Evolutionary conservation across 257 asterid species (phyloP), one percentile per base, ranked within the genome.

Genomic region (Solanum rostratum): DNA sequence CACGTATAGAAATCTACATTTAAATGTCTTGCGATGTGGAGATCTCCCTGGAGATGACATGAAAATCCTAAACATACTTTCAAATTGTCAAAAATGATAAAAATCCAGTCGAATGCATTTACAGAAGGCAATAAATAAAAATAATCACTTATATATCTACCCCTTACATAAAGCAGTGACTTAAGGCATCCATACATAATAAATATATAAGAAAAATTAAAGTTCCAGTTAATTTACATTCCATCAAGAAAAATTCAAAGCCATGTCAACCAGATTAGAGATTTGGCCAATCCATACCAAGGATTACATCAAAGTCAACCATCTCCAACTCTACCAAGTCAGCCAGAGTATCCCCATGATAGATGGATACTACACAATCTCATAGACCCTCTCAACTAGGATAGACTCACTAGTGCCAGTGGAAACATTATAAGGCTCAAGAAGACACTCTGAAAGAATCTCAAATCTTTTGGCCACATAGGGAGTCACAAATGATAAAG

Each of bases 211-310:
- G 53, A 70, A 70, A 10, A 39, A 33, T 33, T 33, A 33, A 33
- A 2, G 37, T 33, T 33, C 3, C 18, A 27, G 7, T 22, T 22
- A 33, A 22, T 59, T 11, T 62, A 27, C 41, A 22, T 30, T 59
- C 27, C 41, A 63, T 63, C 6, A 27, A 13, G 74, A 22, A 66
- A 78, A 41, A 52, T 59, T 66, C 87, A n/a, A 90, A 52, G 83
- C 87, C 85, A 86, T 74, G 84, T 88, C 84, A 86, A 83, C 73
- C 55, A 80, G 54, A 68, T 84, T 82, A 81, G 88, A 82, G 45
- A 80, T 84, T 83, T 82, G 88, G 10, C 86, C 90, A 87, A 70
- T 85, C 91, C n/a, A n/a, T n/a, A n/a, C n/a, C n/a, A n/a, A n/a
- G n/a, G n/a, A n/a, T n/a, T n/a, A n/a, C n/a, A n/a, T n/a, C n/a